phyloP scores from a whole-genome alignment of 345 rosid species.

The Geranium brycei region DNA sequence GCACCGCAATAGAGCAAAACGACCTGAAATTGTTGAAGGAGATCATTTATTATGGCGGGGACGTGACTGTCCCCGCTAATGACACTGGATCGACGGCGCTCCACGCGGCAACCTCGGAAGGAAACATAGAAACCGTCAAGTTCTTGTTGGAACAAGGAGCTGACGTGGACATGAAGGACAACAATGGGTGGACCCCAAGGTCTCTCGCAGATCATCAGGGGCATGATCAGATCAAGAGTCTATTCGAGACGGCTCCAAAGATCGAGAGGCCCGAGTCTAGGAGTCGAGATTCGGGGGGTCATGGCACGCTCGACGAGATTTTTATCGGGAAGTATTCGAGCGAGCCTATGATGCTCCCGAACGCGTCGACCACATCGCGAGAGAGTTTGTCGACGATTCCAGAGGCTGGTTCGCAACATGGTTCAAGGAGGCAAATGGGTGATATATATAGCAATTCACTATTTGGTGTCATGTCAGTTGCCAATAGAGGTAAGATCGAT shows the following conservation, averaged over 20 bases:
- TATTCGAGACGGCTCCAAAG: slow-evolving; percentile 29
- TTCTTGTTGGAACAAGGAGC: slow-evolving; percentile 64
- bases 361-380: too few species aligned
- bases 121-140: slow-evolving; percentile 45
- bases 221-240: slow-evolving; percentile 51
- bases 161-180: slow-evolving; percentile 44
- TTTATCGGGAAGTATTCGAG: too few species aligned
- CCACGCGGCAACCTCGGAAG: slow-evolving; percentile 74
- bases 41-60: slow-evolving; percentile 40
- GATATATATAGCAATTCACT: too few species aligned
- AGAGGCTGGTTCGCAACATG: too few species aligned
- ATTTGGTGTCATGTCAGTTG: too few species aligned
- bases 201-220: slow-evolving; percentile 82
- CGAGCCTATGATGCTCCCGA: too few species aligned
- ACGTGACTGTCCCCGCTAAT: slow-evolving; percentile 35
- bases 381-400: too few species aligned
- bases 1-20: slow-evolving; percentile 61
- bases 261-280: background rate
- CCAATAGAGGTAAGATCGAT: too few species aligned
- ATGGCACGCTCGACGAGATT: slow-evolving; percentile 1
- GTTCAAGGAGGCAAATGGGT: too few species aligned
- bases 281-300: background rate
- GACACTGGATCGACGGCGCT: slow-evolving; percentile 58
- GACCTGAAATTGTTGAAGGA: slow-evolving; percentile 47
- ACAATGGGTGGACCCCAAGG: slow-evolving; percentile 52